Evolutionary conservation across 2,329 filamentous ascomycete species (phyloP).

Genomic region (Penicillium italicum): DNA sequence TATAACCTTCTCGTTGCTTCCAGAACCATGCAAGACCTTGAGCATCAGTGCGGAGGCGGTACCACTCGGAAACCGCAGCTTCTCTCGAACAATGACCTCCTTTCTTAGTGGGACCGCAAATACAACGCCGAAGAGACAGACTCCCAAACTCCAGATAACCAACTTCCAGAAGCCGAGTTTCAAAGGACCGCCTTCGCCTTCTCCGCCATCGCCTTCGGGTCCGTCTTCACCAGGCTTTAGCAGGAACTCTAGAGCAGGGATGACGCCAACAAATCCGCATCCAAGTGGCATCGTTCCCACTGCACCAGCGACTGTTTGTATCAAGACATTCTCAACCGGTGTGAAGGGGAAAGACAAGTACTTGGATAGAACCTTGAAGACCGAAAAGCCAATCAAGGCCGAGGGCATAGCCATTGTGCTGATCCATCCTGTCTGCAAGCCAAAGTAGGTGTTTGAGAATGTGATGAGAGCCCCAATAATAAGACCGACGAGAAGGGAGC

Average conservation of each 20-base stretch:
- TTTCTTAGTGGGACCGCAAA: conserved; percentile 88
- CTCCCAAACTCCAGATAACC: conserved; percentile 83
- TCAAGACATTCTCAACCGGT: conserved; percentile 91
- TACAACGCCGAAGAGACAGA: conserved; percentile 95
- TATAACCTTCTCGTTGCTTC: conserved; percentile 42
- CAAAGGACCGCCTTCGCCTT: conserved; percentile 75
- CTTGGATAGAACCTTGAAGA: conserved; percentile 75
- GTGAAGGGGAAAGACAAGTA: conserved; percentile 78
- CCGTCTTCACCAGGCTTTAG: conserved; percentile 74
- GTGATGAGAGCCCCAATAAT: conserved; percentile 85
- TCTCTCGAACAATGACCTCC: conserved; percentile 90
- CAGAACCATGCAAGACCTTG: conserved; percentile 72
- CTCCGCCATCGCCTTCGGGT: conserved; percentile 65
- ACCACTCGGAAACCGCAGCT: conserved; percentile 89
- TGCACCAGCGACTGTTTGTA: conserved; percentile 91
- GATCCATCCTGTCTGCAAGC: conserved; percentile 83
- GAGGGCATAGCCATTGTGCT: conserved; percentile 96
- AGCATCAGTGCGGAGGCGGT: conserved; percentile 95
- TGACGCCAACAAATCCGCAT: conserved; percentile 91
- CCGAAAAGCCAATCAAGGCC: conserved; percentile 87
- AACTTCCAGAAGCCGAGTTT: conserved; percentile 70
- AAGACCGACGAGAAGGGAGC: conserved; percentile 75
- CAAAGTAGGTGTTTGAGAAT: conserved; percentile 98
- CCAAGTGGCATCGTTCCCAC: conserved; percentile 97
- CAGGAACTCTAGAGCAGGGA: conserved; percentile 87